Conservation (phyloP, 768 basidiomycete species). For the Auricularia heimuer region DNA sequence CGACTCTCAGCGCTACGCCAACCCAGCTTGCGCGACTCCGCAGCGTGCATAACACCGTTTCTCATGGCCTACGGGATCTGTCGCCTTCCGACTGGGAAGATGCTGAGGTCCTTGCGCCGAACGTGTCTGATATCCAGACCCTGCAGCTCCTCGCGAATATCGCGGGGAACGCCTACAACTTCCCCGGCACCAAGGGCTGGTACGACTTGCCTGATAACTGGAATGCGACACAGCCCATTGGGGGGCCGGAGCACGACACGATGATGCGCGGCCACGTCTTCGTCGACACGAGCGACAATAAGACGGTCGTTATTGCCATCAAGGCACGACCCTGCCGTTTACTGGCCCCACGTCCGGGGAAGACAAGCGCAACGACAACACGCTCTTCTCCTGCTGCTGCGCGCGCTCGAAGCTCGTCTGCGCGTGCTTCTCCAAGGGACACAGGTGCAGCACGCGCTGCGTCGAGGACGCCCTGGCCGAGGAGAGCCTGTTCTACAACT, state of each 20-base stretch:
- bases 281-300: constrained; percentile 55
- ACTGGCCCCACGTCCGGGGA: constrained; percentile 78
- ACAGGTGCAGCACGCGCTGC: constrained; percentile 73
- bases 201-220: constrained; percentile 68
- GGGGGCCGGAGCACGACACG: constrained; percentile 51
- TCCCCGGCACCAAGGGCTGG: constrained; percentile 62
- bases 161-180: constrained; percentile 74
- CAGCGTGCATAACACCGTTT: constrained; percentile 21
- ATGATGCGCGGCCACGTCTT: constrained; percentile 86
- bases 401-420: constrained; percentile 81
- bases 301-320: constrained; percentile 77
- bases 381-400: constrained; percentile 85
- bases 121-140: constrained; percentile 70
- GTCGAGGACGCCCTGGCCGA: constrained; percentile 73
- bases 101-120: constrained; percentile 57
- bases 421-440: constrained; percentile 65
- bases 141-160: constrained; percentile 76
- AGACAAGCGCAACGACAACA: constrained; percentile 89
- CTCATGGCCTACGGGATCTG: constrained; percentile 36
- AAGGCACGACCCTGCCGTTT: constrained; percentile 68
- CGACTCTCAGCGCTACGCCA: too few relatives aligned
- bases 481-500: constrained; percentile 87
- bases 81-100: constrained; percentile 53
- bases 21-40: too few relatives aligned
- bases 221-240: constrained; percentile 28